These are phyloP conservation scores for Thalassiosira oceanica DNA, from an alignment of 352 stramenopile species.

Conservation along the genomic window DNA sequence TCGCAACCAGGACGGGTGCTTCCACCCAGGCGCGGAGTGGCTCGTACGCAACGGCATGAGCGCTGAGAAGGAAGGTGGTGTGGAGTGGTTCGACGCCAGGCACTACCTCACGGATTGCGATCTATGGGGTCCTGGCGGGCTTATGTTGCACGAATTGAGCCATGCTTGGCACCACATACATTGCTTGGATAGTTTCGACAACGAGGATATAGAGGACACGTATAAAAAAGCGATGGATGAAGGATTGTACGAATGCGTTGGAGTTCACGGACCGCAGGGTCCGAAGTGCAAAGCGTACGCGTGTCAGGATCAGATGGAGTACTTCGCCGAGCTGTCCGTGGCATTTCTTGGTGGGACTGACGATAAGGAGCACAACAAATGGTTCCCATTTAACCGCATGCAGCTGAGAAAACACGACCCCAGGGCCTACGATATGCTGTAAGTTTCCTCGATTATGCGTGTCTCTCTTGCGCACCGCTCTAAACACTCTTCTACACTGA, in stretches of 20 bases:
- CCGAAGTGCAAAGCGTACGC: conserved; percentile 66
- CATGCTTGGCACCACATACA: conserved; percentile 71
- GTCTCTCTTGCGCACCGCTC: no score
- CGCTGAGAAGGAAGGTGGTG: conserved; percentile 46
- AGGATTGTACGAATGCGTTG: conserved; percentile 65
- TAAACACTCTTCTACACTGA: no score
- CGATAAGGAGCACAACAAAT: conserved; percentile 70
- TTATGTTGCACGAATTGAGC: conserved; percentile 69
- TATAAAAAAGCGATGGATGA: conserved; percentile 71
- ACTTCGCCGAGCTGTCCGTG: conserved; percentile 72
- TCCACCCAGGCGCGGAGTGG: conserved; percentile 62
- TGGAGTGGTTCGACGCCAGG: conserved; percentile 58
- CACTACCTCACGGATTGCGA: conserved; percentile 61
- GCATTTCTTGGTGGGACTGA: conserved; percentile 72
- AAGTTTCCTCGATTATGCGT: no score
- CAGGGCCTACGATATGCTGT: conserved; percentile 57
- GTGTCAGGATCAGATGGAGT: conserved; percentile 74
- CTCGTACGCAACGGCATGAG: conserved; percentile 57
- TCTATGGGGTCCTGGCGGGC: conserved; percentile 58
- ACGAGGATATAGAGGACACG: conserved; percentile 60
- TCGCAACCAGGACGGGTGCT: conserved; percentile 41
- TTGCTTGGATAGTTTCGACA: conserved; percentile 60
- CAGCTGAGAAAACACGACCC: conserved; percentile 72
- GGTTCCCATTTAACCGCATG: conserved; percentile 70
- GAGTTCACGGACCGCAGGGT: conserved; percentile 48